Percentiles rank a stretch among this genome's conserved stretches.
phyloP scores from a whole-genome alignment of 805 yeast species.

The Isabelozyma rhagii region DNA sequence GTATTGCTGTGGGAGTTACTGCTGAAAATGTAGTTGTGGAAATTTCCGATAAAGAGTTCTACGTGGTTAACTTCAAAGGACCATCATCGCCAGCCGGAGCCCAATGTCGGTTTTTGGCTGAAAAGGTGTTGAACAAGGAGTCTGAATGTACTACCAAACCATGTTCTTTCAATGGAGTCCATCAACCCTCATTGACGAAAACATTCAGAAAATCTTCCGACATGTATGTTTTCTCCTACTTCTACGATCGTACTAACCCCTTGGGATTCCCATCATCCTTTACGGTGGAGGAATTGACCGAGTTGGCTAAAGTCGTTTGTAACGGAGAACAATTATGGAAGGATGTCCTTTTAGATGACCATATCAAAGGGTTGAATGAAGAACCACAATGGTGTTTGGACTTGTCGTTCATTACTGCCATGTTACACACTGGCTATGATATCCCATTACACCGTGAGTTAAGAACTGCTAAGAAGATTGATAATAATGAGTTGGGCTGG shows the following conservation, averaged over 20 bases:
- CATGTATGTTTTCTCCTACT: constrained; percentile 87
- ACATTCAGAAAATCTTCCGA: constrained; percentile 74
- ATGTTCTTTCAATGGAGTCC: constrained; percentile 95
- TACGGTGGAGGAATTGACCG: constrained; percentile 78
- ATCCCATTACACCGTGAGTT: constrained; percentile 87
- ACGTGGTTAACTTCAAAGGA: constrained; percentile 62
- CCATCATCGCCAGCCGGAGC: constrained; percentile 56
- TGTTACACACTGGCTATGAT: constrained; percentile 95
- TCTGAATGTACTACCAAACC: constrained; percentile 70
- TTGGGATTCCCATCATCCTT: constrained; percentile 92
- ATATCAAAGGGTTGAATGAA: constrained; percentile 59
- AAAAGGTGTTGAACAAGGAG: constrained; percentile 78
- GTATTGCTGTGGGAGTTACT: constrained; percentile 74
- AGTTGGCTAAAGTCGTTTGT: constrained; percentile 81
- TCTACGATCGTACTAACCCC: constrained; percentile 92
- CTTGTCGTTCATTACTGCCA: constrained; percentile 81
- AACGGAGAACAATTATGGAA: constrained; percentile 78
- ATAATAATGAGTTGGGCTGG: constrained; percentile 94
- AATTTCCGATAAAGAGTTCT: constrained; percentile 39
- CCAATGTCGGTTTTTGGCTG: constrained; percentile 86
- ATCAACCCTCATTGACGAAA: constrained; percentile 85
- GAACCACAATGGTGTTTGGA: constrained; percentile 97
- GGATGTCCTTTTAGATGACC: constrained; percentile 62
- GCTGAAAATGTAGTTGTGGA: constrained; percentile 64
- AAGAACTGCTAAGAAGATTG: constrained; percentile 87